Evolutionary conservation across 179 eudicot genomes (phyloP).

Genomic region (Beta macrorhiza): DNA sequence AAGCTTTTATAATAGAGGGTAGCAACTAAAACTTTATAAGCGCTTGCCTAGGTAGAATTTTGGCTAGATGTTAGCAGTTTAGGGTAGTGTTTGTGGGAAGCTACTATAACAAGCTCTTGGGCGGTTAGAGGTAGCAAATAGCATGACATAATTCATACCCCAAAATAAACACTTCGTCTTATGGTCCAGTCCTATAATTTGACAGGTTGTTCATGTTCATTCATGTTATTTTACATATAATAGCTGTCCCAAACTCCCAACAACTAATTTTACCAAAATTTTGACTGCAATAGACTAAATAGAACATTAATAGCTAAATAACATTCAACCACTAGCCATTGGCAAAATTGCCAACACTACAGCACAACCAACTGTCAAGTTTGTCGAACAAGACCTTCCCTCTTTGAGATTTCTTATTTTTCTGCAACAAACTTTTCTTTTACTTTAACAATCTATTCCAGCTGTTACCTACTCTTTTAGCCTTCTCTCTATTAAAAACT

Average conservation of each 20-base stretch:
- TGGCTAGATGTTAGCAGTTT: too few relatives aligned
- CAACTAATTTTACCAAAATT: background rate
- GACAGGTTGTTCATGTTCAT: too few relatives aligned
- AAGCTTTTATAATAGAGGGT: too few relatives aligned
- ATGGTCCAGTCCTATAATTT: too few relatives aligned
- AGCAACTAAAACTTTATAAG: too few relatives aligned
- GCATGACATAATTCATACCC: too few relatives aligned
- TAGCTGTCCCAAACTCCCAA: background rate
- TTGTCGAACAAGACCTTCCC: background rate
- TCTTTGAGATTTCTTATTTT: background rate
- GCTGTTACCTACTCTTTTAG: background rate
- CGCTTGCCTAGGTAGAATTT: too few relatives aligned
- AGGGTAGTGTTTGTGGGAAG: too few relatives aligned
- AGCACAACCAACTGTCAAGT: background rate
- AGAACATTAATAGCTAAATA: background rate
- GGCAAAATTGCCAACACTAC: background rate
- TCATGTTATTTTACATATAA: background rate
- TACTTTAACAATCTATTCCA: background rate
- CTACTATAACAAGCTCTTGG: too few relatives aligned
- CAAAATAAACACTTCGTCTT: too few relatives aligned
- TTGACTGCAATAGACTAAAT: background rate
- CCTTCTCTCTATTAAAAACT: background rate
- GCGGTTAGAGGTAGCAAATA: too few relatives aligned
- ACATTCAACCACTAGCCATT: background rate
- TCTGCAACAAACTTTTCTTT: background rate